phyloP scores from a whole-genome alignment of 2,329 filamentous ascomycete genomes.

The Penicillium palitans region DNA sequence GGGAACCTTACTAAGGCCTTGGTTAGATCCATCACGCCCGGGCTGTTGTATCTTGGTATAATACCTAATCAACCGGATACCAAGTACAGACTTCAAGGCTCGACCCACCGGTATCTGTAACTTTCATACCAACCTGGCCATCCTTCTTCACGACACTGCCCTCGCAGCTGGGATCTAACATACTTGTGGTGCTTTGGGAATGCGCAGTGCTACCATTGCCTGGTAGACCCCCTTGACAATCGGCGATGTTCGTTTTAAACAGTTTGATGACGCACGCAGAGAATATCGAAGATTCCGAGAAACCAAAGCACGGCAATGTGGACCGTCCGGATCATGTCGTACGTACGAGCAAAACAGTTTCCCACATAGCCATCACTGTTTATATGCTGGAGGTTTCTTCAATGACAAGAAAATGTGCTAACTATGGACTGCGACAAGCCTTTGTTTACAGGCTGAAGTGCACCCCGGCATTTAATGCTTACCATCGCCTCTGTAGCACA shows the following conservation, averaged over 20 bases:
- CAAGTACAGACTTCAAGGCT: neutral
- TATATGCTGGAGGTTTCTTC: neutral
- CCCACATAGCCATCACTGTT: neutral
- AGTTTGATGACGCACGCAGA: no score
- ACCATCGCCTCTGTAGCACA: neutral
- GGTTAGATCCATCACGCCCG: neutral
- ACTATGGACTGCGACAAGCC: neutral
- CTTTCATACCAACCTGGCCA: neutral
- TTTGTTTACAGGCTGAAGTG: neutral
- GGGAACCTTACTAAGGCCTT: neutral
- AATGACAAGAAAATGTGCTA: neutral
- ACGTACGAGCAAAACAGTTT: neutral
- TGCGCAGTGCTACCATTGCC: neutral
- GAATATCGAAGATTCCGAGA: neutral
- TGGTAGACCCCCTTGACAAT: neutral
- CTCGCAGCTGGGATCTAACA: neutral
- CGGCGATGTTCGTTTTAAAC: neutral
- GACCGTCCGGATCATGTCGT: neutral
- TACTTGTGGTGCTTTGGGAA: neutral
- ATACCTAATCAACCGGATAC: neutral
- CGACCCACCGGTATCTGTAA: neutral
- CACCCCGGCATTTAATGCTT: neutral
- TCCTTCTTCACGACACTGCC: neutral
- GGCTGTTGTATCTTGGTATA: neutral
- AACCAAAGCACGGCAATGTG: neutral